Conservation (phyloP, 768 basidiomycete species). For the Kwoniella heveanensis region DNA sequence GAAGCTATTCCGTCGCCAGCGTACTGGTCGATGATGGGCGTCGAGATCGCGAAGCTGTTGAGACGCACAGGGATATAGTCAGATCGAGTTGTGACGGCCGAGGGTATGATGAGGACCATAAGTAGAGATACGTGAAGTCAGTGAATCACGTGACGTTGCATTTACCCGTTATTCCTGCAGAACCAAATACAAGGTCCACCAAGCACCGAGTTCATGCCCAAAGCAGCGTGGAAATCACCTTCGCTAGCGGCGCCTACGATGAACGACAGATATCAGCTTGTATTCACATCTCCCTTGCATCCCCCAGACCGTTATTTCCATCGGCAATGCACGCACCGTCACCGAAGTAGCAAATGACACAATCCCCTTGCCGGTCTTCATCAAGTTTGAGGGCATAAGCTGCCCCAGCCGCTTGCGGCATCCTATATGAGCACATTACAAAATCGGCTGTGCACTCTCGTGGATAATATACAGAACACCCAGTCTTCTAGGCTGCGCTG, state of each 20-base stretch:
- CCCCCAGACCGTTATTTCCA: too few species aligned
- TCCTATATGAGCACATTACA: too few species aligned
- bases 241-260: conserved; percentile 71
- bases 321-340: conserved; percentile 70
- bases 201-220: conserved; percentile 58
- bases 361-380: conserved; percentile 66
- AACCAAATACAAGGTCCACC: conserved; percentile 56
- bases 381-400: conserved; percentile 84
- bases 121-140: neutral
- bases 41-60: conserved; percentile 79
- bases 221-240: conserved; percentile 91
- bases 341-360: conserved; percentile 87
- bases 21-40: conserved; percentile 84
- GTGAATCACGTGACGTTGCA: neutral
- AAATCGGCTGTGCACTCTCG: too few species aligned
- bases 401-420: conserved; percentile 81
- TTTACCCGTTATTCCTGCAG: conserved; percentile 64
- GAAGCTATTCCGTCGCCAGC: conserved; percentile 90
- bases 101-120: too few species aligned
- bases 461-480: too few species aligned
- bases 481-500: too few species aligned
- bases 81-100: too few species aligned
- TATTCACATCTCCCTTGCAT: too few species aligned
- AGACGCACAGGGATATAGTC: neutral
- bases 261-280: neutral